A percentile compares a stretch with the other conserved stretches of the same genome.
Evolutionary conservation across 495 filamentous ascomycete species (phyloP).

Genomic region (Aspergillus indologenus): DNA sequence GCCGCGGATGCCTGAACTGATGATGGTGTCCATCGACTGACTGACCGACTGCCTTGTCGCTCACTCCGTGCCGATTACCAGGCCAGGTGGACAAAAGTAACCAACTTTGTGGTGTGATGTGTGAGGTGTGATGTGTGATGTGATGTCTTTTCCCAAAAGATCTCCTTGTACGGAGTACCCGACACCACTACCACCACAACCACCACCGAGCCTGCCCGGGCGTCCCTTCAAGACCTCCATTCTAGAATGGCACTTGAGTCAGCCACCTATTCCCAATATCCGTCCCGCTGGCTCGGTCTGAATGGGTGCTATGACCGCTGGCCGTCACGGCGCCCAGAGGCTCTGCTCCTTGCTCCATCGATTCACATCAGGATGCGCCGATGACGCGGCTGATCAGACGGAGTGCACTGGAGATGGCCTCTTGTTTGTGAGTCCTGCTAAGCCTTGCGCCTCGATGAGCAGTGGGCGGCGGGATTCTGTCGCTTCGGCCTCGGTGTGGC

Average conservation of each 20-base stretch:
- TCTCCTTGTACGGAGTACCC: background rate
- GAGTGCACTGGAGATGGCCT: background rate
- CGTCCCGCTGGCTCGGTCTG: background rate
- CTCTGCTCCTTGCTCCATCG: background rate
- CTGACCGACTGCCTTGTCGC: background rate
- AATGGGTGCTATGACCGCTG: conserved; percentile 7
- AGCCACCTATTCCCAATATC: background rate
- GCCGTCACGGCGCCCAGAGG: background rate
- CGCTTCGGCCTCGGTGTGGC: background rate
- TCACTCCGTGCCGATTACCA: background rate
- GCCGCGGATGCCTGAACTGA: background rate
- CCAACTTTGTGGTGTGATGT: background rate
- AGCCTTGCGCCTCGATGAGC: background rate
- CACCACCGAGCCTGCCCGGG: background rate
- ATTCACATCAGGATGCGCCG: background rate
- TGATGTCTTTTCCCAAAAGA: background rate
- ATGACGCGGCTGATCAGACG: conserved; percentile 4
- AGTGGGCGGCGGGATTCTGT: background rate
- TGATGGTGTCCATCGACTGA: background rate
- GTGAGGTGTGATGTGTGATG: too few species aligned
- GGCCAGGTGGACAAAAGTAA: background rate
- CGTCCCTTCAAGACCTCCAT: background rate
- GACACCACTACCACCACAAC: background rate
- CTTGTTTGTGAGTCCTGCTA: background rate
- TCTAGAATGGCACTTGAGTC: conserved; percentile 3